Conservation (phyloP, 2,329 filamentous ascomycete species). For the Diplocarpon rosae region DNA sequence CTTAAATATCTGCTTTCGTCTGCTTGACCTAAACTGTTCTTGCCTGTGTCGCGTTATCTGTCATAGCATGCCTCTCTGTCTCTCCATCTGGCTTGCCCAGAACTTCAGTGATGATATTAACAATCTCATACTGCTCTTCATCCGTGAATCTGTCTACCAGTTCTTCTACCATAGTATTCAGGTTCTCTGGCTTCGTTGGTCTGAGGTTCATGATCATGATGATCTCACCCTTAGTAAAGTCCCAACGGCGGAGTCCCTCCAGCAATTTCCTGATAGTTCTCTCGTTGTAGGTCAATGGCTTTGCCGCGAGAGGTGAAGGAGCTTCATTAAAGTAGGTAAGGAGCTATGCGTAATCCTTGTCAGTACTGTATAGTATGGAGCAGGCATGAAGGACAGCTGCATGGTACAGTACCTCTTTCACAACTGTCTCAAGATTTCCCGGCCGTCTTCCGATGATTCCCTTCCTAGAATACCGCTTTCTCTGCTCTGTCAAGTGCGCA, state of each 20-base stretch:
- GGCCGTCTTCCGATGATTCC: constrained; percentile 31
- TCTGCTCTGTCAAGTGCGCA: constrained; percentile 48
- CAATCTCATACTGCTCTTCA: constrained; percentile 47
- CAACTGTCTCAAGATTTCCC: constrained; percentile 47
- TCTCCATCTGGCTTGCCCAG: constrained; percentile 35
- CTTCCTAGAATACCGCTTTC: constrained; percentile 21
- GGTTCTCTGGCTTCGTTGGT: constrained; percentile 42
- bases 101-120: constrained; percentile 44
- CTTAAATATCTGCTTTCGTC: constrained; percentile 13
- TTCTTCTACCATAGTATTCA: constrained; percentile 56
- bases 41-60: constrained; percentile 17
- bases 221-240: constrained; percentile 56
- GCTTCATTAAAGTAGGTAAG: constrained; percentile 46
- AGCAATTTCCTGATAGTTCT: constrained; percentile 43
- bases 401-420: constrained; percentile 45
- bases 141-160: constrained; percentile 48
- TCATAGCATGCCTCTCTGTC: constrained; percentile 24
- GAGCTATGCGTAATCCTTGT: constrained; percentile 34
- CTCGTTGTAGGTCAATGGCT: constrained; percentile 35
- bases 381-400: no score
- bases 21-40: constrained; percentile 10
- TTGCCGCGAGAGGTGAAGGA: constrained; percentile 40
- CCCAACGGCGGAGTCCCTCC: constrained; percentile 42
- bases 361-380: background rate
- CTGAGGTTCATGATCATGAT: constrained; percentile 59